A percentile compares a stretch with the other conserved stretches of the same genome.
Conservation (phyloP, 345 rosid species). For the Luvunga scandens region DNA sequence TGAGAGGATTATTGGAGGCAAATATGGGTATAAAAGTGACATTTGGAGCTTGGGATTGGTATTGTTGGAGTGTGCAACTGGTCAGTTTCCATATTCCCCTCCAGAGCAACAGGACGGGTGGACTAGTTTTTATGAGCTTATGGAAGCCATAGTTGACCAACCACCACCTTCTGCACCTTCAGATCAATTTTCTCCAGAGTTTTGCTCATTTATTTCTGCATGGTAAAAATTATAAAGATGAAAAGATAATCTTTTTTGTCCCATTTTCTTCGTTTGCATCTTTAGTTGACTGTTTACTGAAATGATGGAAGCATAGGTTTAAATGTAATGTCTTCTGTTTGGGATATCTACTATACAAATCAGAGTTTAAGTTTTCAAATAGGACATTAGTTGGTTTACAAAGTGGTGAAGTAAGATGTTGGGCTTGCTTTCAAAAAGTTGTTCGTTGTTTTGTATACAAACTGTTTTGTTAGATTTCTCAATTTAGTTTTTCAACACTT, state of each 20-base stretch:
- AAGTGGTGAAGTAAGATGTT: too few species aligned
- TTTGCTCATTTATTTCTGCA: constrained; percentile 81
- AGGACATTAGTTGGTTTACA: background rate
- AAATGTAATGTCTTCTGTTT: background rate
- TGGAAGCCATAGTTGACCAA: constrained; percentile 81
- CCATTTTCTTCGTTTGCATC: background rate
- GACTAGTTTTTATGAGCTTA: constrained; percentile 74
- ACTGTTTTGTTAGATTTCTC: background rate
- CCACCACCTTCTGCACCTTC: constrained; percentile 75
- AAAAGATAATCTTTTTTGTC: background rate
- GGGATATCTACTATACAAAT: background rate
- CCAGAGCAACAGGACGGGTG: constrained; percentile 64
- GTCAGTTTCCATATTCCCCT: constrained; percentile 76
- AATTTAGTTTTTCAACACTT: background rate
- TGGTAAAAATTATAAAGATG: constrained; percentile 45
- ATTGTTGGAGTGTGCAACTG: constrained; percentile 85
- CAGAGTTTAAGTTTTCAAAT: background rate
- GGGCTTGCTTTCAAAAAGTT: too few species aligned
- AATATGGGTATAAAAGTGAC: constrained; percentile 72
- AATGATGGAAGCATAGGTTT: background rate
- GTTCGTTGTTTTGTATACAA: background rate
- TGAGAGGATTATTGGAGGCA: constrained; percentile 72
- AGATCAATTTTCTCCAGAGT: constrained; percentile 66
- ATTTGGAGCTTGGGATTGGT: constrained; percentile 97
- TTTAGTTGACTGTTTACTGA: background rate